phyloP scores from a whole-genome alignment of 2,329 filamentous ascomycete genomes.

The Cordyceps cicadae region DNA sequence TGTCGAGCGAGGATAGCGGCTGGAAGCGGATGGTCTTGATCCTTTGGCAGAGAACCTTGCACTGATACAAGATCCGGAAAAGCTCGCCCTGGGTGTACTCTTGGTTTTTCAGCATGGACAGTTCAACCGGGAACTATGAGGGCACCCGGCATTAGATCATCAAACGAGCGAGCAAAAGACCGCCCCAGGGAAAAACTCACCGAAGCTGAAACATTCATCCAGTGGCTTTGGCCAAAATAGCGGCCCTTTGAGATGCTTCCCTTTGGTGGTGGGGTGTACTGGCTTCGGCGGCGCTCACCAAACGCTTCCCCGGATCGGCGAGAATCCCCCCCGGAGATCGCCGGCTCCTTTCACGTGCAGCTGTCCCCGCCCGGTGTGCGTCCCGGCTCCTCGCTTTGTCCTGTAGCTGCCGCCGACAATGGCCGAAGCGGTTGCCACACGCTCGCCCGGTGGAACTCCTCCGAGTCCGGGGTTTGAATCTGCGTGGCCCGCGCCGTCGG shows the following conservation, averaged over 20 bases:
- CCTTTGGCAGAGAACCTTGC: slow-evolving; percentile 32
- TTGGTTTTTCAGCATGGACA: slow-evolving; percentile 19
- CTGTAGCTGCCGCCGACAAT: neutral
- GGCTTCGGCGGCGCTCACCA: neutral
- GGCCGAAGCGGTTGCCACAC: neutral
- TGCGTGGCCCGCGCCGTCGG: neutral
- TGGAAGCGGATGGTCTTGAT: slow-evolving; percentile 34
- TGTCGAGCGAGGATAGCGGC: slow-evolving; percentile 26
- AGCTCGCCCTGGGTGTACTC: slow-evolving; percentile 23
- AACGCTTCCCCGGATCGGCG: neutral
- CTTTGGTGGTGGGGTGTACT: slow-evolving; percentile 17
- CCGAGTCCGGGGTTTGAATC: neutral
- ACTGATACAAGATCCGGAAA: slow-evolving; percentile 26
- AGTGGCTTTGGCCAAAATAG: slow-evolving; percentile 43
- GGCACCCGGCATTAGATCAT: neutral
- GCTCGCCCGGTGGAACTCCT: neutral
- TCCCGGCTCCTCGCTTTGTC: neutral
- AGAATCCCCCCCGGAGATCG: neutral
- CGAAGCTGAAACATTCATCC: slow-evolving; percentile 36
- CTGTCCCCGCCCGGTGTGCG: neutral
- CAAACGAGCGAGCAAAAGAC: neutral
- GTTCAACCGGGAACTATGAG: slow-evolving; percentile 23
- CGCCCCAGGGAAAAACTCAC: slow-evolving; percentile 19
- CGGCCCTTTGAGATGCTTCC: slow-evolving; percentile 35
- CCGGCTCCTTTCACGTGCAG: neutral